Evolutionary conservation across 2,329 filamentous ascomycete species (phyloP).

Genomic region (Aspergillus pseudonomiae): DNA sequence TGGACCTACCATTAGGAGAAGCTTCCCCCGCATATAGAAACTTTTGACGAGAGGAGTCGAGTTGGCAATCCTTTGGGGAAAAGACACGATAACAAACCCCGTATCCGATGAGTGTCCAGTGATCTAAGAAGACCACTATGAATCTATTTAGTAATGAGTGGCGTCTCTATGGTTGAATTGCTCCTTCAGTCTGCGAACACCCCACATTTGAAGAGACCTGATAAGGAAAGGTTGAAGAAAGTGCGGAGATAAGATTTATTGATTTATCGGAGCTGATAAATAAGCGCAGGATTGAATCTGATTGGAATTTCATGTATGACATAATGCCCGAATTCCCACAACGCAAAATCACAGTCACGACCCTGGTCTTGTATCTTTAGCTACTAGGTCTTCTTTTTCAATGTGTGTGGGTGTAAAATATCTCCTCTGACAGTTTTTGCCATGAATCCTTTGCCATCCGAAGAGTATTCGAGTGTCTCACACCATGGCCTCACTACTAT

Average conservation of each 20-base stretch:
- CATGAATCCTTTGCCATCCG: not conserved
- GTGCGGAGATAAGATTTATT: not conserved
- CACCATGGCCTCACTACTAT: conserved; percentile 2
- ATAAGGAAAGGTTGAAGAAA: conserved; percentile 1
- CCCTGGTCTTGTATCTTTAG: not conserved
- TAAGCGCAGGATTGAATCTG: not conserved
- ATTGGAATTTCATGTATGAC: not conserved
- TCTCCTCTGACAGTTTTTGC: not conserved
- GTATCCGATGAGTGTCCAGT: not conserved
- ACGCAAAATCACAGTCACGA: not conserved
- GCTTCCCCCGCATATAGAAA: conserved; percentile 5
- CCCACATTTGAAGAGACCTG: conserved; percentile 1
- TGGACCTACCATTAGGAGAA: conserved; percentile 13
- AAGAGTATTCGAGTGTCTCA: not conserved
- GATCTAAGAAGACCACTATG: not conserved
- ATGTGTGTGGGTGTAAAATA: conserved; percentile 1
- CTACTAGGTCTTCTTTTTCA: not conserved
- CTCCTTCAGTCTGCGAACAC: not conserved
- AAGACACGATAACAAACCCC: not conserved
- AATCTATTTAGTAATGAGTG: conserved; percentile 4
- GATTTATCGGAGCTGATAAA: not conserved
- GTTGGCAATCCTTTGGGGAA: not conserved
- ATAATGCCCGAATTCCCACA: conserved; percentile 1
- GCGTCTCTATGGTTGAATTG: conserved; percentile 2
- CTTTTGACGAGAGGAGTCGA: not conserved